phyloP scores from a whole-genome alignment of 768 basidiomycete species.

The Russula vinacea region DNA sequence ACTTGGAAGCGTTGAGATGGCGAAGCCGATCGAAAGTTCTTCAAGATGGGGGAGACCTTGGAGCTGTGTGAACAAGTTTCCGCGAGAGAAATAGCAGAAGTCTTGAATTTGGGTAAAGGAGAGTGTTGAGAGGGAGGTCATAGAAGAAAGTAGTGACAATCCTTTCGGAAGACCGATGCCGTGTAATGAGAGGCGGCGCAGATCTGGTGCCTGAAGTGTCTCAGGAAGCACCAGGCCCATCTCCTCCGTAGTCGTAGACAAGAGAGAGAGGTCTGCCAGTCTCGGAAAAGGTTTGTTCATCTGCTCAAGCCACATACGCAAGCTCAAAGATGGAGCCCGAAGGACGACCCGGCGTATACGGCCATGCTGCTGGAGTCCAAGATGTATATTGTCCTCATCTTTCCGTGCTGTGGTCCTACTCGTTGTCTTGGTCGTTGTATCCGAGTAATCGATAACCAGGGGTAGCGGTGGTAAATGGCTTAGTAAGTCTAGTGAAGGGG shows the following conservation, averaged over 20 bases:
- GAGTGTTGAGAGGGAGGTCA: no score
- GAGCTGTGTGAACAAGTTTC: no score
- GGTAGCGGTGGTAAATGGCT: background rate
- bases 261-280: background rate
- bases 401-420: background rate
- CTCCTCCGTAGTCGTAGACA: background rate
- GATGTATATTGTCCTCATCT: background rate
- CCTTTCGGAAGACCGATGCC: no score
- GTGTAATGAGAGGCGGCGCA: background rate
- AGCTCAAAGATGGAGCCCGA: background rate
- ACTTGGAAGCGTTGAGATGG: no score
- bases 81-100: no score
- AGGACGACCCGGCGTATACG: background rate
- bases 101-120: no score
- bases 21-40: no score
- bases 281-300: background rate
- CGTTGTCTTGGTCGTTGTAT: no score
- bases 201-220: background rate
- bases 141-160: no score
- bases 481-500: background rate
- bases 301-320: background rate
- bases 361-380: background rate
- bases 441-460: background rate
- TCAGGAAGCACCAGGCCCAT: background rate
- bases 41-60: no score